Evolutionary conservation across 768 basidiomycete species (phyloP).

Genomic region (Suillus discolor): DNA sequence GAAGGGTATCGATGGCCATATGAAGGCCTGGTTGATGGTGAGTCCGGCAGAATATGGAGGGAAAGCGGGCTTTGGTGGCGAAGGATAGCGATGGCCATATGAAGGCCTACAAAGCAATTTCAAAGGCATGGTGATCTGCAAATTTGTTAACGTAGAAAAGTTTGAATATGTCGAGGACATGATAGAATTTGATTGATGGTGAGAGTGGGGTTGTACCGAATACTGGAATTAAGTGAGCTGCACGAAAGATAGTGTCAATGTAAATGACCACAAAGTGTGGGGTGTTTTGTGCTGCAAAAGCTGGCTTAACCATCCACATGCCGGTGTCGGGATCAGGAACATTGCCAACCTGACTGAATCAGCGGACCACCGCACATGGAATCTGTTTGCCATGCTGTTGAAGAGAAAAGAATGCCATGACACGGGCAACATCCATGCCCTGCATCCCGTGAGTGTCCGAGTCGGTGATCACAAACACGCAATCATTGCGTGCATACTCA

Average conservation of each 20-base stretch:
- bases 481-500: constrained; percentile 28
- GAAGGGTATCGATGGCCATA: too few relatives aligned
- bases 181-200: not conserved
- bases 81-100: too few relatives aligned
- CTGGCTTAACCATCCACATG: constrained; percentile 29
- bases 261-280: constrained; percentile 11
- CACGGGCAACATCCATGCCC: constrained; percentile 24
- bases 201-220: constrained; percentile 14
- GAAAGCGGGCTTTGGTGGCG: too few relatives aligned
- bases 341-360: constrained; percentile 23
- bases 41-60: too few relatives aligned
- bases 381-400: constrained; percentile 10
- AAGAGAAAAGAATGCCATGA: constrained; percentile 28
- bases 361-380: constrained; percentile 30
- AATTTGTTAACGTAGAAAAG: too few relatives aligned
- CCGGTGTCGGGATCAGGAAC: constrained; percentile 22
- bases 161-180: too few relatives aligned
- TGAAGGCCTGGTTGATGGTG: too few relatives aligned
- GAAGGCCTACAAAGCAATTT: too few relatives aligned
- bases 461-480: constrained; percentile 26
- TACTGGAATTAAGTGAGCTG: constrained; percentile 23
- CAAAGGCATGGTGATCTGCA: too few relatives aligned
- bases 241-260: constrained; percentile 21
- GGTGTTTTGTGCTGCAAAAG: constrained; percentile 15
- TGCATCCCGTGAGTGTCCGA: constrained; percentile 20